These are phyloP conservation scores for Penicillium hordei DNA, from an alignment of 2,329 filamentous ascomycete genomes.

Conservation along the genomic window DNA sequence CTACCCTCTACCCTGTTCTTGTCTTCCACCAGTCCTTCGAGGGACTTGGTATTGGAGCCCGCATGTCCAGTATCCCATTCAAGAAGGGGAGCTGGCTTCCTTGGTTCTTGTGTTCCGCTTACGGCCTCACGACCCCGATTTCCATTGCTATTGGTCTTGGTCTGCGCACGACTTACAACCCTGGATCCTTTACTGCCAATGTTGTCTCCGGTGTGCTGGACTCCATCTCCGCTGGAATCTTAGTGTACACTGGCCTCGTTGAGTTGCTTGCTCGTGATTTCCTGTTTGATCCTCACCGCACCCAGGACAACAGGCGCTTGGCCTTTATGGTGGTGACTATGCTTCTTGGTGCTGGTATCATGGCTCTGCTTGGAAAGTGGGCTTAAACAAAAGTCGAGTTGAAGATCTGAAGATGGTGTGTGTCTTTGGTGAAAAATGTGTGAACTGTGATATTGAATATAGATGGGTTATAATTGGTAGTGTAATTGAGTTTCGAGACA, in stretches of 20 bases:
- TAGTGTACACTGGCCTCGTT: slow-evolving; percentile 53
- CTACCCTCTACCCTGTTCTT: slow-evolving; percentile 59
- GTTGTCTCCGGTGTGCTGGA: slow-evolving; percentile 50
- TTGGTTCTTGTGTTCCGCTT: slow-evolving; percentile 51
- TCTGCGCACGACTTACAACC: slow-evolving; percentile 46
- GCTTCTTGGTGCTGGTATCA: slow-evolving; percentile 46
- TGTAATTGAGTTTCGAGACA: background rate
- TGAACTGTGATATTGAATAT: background rate
- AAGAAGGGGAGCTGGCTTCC: slow-evolving; percentile 48
- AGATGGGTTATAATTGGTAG: background rate
- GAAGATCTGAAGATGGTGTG: background rate
- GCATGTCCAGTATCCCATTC: slow-evolving; percentile 59
- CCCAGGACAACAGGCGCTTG: slow-evolving; percentile 39
- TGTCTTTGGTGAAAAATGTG: background rate
- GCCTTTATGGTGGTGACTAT: slow-evolving; percentile 45
- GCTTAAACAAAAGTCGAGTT: slow-evolving; percentile 30
- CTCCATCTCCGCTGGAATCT: slow-evolving; percentile 50
- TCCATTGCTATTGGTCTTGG: slow-evolving; percentile 51
- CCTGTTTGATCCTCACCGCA: slow-evolving; percentile 50
- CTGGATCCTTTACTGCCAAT: slow-evolving; percentile 44
- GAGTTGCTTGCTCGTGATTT: slow-evolving; percentile 53
- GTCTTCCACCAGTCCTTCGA: slow-evolving; percentile 66
- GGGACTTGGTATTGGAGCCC: slow-evolving; percentile 61
- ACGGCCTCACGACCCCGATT: slow-evolving; percentile 55
- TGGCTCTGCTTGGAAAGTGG: slow-evolving; percentile 55